Conservation (phyloP, 2,329 filamentous ascomycete genomes). For the Sporothrix brunneoviolacea region DNA sequence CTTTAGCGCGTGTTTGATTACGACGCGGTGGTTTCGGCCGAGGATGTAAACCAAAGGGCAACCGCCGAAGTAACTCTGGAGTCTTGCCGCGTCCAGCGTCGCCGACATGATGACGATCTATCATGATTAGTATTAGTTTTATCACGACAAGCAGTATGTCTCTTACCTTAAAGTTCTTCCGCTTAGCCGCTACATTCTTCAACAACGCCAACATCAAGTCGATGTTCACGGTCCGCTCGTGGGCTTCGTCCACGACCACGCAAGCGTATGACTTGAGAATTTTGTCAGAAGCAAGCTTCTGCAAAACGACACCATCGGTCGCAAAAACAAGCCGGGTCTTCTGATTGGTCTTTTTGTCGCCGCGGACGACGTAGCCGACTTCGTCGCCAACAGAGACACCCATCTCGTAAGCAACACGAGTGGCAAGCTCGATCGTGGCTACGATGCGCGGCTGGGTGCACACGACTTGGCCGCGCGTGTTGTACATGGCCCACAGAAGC, state of each 20-base stretch:
- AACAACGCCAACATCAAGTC: too few relatives aligned
- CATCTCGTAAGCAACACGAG: not conserved
- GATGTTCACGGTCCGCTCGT: not conserved
- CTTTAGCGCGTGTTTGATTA: too few relatives aligned
- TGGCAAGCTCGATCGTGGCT: not conserved
- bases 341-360: not conserved
- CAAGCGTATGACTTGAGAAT: not conserved
- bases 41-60: too few relatives aligned
- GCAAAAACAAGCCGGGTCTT: not conserved
- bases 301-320: not conserved
- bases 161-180: too few relatives aligned
- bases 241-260: not conserved
- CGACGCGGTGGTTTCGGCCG: too few relatives aligned
- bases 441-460: conserved; percentile 2
- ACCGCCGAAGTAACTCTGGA: too few relatives aligned
- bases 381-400: conserved; percentile 1
- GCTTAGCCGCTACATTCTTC: too few relatives aligned
- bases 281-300: not conserved
- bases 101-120: too few relatives aligned
- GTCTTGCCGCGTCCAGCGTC: too few relatives aligned
- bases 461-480: not conserved
- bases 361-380: not conserved
- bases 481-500: not conserved
- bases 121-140: too few relatives aligned
- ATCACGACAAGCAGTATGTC: too few relatives aligned